Evolutionary conservation across 1,284 basidiomycete genomes (phyloP), one percentile per base, ranked within the genome.

Genomic region (Apiotrichum siamense): DNA sequence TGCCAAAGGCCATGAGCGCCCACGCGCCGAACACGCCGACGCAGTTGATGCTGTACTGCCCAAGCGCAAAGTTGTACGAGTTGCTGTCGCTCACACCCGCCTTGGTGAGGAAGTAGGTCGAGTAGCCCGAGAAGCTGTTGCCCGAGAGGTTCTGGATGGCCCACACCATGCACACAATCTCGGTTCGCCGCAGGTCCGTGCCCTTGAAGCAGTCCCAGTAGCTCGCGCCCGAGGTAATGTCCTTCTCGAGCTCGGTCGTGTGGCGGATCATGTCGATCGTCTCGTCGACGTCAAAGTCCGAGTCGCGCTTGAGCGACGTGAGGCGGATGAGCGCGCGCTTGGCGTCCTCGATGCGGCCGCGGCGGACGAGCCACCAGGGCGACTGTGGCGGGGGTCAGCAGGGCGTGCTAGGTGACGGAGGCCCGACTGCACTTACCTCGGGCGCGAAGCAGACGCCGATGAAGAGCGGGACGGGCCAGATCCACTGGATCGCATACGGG

Each of bases 141-240:
- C 70, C 70, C 7, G 63, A 58, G 18, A 70, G 58, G 51, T 73
- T 72, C 54, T 73, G 71, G 42, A 69, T 69, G 6, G 66, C 65
- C 67, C 66, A 70, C 53, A 33, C 66, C 57, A 59, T 59, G 54
- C 64, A 66, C n/a, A 70, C 67, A 43, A 74, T 72, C 51, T 74
- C 72, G 32, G 71, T 72, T 25, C 72, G 60, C 23, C 72, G 63
- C 5, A 63, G 57, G 51, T 74, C 60, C 36, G 59, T 56, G 15
- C 71, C 74, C 47, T 66, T 65, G 73, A 79, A 77, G 65, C 77
- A 78, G 59, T 78, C 76, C 20, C 62, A 50, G 64, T 76, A 78
- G n/a, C 61, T 63, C 4, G 70, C 36, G 3, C 69, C 66, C 3
- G 50, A 44, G 15, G 67, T 67, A 44, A 69, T 57, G 33, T 68